phyloP scores from a whole-genome alignment of 352 stramenopile species.

The Phytophthora multivora region DNA sequence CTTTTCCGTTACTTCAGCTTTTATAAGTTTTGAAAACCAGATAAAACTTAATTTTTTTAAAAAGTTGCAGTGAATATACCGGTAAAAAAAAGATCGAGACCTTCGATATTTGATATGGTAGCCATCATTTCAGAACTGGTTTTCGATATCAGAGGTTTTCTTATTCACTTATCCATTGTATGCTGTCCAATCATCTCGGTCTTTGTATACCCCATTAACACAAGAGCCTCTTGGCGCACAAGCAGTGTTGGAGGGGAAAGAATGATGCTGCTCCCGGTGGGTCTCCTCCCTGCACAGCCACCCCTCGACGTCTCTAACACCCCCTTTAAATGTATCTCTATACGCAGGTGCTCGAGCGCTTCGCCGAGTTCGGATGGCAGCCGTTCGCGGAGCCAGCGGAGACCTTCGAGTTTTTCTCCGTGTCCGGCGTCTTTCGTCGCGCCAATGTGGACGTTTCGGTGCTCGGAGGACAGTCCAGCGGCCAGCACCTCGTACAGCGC shows the following conservation, averaged over 20 bases:
- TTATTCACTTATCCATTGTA: constrained; percentile 21
- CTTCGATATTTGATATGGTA: background rate
- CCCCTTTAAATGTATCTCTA: background rate
- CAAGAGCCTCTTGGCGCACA: constrained; percentile 36
- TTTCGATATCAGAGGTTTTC: background rate
- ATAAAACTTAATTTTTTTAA: too few species aligned
- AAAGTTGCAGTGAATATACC: too few species aligned
- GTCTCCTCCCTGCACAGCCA: constrained; percentile 10
- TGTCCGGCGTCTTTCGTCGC: constrained; percentile 75
- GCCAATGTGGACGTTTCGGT: constrained; percentile 65
- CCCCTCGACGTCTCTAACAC: constrained; percentile 2
- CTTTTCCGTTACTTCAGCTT: too few species aligned
- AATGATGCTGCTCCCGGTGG: constrained; percentile 51
- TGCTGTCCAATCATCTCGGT: constrained; percentile 14
- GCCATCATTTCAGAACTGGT: constrained; percentile 5
- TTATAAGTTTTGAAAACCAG: too few species aligned
- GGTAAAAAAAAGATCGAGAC: too few species aligned
- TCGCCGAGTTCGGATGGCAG: constrained; percentile 80
- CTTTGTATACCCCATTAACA: constrained; percentile 26
- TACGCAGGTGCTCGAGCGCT: constrained; percentile 71
- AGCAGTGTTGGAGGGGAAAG: constrained; percentile 36
- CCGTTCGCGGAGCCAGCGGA: constrained; percentile 80
- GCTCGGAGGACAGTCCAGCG: constrained; percentile 32
- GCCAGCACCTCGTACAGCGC: constrained; percentile 59
- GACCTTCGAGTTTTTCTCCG: constrained; percentile 87